phyloP scores from a whole-genome alignment of 2,329 filamentous ascomycete genomes.

The Xylariaceae sp. region DNA sequence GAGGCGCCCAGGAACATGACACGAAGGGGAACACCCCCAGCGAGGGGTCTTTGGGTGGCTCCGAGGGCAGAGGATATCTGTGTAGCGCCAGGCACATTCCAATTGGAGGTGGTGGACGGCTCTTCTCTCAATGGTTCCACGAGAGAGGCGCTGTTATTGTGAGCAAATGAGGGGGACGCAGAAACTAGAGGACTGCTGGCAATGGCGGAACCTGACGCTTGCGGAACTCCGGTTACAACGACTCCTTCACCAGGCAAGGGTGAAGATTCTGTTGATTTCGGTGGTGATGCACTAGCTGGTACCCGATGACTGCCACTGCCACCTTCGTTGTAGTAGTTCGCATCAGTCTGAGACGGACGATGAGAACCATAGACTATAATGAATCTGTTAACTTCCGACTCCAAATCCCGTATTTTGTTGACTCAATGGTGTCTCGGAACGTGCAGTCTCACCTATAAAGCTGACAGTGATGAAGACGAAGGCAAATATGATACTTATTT shows the following conservation, averaged over 20 bases:
- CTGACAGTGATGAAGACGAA: slow-evolving; percentile 6
- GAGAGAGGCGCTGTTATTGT: background rate
- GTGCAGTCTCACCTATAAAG: slow-evolving; percentile 4
- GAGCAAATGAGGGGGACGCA: background rate
- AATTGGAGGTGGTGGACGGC: background rate
- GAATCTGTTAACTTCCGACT: background rate
- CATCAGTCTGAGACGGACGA: background rate
- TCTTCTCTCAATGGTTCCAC: background rate
- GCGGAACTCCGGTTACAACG: no score
- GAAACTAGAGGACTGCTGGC: no score
- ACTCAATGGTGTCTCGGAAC: background rate
- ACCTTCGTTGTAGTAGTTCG: background rate
- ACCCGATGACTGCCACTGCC: background rate
- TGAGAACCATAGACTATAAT: slow-evolving; percentile 6
- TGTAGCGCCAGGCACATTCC: background rate
- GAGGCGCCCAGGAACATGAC: slow-evolving; percentile 27
- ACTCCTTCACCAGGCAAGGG: no score
- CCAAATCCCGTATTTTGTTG: background rate
- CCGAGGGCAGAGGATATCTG: background rate
- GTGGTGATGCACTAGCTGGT: background rate
- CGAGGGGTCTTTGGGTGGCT: slow-evolving; percentile 2
- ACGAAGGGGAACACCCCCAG: slow-evolving; percentile 19
- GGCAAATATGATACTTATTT: background rate
- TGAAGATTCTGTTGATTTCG: no score
- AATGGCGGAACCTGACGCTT: no score